A percentile compares a stretch with the other conserved stretches of the same genome.
phyloP scores from a whole-genome alignment of 805 yeast species.

The Wickerhamomyces bovis region DNA sequence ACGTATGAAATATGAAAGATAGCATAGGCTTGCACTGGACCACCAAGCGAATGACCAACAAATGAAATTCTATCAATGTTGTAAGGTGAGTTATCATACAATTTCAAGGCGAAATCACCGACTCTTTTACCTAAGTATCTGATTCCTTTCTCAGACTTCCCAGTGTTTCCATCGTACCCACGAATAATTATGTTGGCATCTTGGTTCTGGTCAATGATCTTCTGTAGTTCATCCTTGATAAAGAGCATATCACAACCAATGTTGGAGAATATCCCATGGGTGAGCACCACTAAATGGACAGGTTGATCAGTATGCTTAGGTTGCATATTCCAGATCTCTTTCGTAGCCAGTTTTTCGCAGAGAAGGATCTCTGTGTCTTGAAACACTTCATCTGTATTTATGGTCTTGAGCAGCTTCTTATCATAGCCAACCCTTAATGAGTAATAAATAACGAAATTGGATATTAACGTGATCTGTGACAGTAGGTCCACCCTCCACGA shows the following conservation, averaged over 20 bases:
- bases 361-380: conserved; percentile 5
- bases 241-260: conserved; percentile 86
- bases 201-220: conserved; percentile 14
- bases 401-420: conserved; percentile 15
- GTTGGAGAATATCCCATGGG: conserved; percentile 92
- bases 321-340: conserved; percentile 73
- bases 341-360: conserved; percentile 45
- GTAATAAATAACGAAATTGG: conserved; percentile 62
- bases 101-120: conserved; percentile 54
- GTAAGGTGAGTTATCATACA: conserved; percentile 38
- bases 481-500: conserved; percentile 78
- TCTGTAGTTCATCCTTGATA: conserved; percentile 73
- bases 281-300: conserved; percentile 74
- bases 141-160: conserved; percentile 86
- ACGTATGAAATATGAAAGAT: conserved; percentile 60
- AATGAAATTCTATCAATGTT: conserved; percentile 67
- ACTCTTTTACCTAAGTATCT: conserved; percentile 77
- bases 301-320: conserved; percentile 45
- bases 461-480: conserved; percentile 72
- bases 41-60: conserved; percentile 91
- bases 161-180: conserved; percentile 78
- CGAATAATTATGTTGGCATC: conserved; percentile 60
- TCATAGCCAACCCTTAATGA: conserved; percentile 54
- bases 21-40: conserved; percentile 86
- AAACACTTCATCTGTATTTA: conserved; percentile 1